Evolutionary conservation across 345 rosid species (phyloP).

Genomic region (Linum trigynum): DNA sequence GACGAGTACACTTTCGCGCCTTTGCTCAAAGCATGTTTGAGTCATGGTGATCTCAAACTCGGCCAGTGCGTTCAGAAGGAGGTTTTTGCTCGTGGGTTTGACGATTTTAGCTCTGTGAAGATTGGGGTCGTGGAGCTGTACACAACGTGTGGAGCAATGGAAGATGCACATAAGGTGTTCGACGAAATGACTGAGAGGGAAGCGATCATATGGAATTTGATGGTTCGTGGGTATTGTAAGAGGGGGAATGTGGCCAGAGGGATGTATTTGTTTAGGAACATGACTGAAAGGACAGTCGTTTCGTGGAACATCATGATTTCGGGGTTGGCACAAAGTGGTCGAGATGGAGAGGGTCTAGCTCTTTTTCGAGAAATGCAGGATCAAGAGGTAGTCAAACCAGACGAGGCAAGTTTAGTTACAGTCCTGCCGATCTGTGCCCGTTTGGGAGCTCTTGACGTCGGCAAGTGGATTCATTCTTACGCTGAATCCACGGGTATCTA

Average conservation of each 20-base stretch:
- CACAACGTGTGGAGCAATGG: constrained; percentile 34
- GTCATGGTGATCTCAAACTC: constrained; percentile 21
- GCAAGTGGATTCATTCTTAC: constrained; percentile 40
- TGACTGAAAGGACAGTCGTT: constrained; percentile 47
- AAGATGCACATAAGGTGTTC: constrained; percentile 46
- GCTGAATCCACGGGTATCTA: constrained; percentile 39
- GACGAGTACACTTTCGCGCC: constrained; percentile 73
- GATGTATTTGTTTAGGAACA: constrained; percentile 36
- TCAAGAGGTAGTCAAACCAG: constrained; percentile 37
- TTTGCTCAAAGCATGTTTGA: constrained; percentile 50
- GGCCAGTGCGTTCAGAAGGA: constrained; percentile 51
- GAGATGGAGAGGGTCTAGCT: constrained; percentile 46
- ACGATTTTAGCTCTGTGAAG: constrained; percentile 35
- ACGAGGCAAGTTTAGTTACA: constrained; percentile 53
- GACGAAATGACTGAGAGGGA: constrained; percentile 46
- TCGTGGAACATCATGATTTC: constrained; percentile 67
- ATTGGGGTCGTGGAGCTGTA: constrained; percentile 59
- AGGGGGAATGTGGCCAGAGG: constrained; percentile 45
- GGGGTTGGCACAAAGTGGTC: constrained; percentile 44
- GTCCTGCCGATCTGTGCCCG: constrained; percentile 58
- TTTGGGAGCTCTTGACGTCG: constrained; percentile 41
- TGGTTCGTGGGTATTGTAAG: constrained; percentile 56
- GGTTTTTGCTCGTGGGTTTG: constrained; percentile 36
- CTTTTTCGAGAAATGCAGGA: constrained; percentile 55
- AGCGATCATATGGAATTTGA: constrained; percentile 54